Base-by-base conservation (phyloP, 2,329 filamentous ascomycete genomes). In the Corinectria fuckeliana region DNA sequence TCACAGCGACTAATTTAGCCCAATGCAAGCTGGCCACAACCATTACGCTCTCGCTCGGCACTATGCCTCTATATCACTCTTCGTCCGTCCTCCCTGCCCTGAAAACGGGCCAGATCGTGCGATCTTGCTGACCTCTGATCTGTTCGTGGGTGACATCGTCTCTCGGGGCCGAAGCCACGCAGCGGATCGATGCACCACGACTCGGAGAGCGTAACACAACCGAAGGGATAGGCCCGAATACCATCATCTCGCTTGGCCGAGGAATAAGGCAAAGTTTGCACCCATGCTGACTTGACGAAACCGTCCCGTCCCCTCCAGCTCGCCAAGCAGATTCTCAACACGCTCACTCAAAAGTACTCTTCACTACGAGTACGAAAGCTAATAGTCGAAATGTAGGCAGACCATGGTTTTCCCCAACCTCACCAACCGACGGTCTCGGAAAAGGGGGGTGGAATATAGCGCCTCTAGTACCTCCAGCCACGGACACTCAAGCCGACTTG, bases 381-480 rank as follows among this genome's bases (percentile, higher is more conserved):
- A 28, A 23, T 18, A 26, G 53, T 61, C 54, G 57, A 66, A 50
- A 89, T 92, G 87, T 91, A 87, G 87, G 83, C 82, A 78, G 42
- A 66, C 85, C 86, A 94, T 93, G 91, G 90, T 94, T 94, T 86
- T 88, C 91, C 90, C 88, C 86, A 90, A 89, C 91, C 86, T 94
- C 91, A 96, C 80, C 69, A 85, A 88, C 90, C 91, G 82, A 96
- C 88, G 91, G 90, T 86, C 91, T 95, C 85, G 87, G 91, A 85
- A 87, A 92, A 92, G 85, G 87, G 91, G 88, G 80, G 82, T 88
- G 91, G 90, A 94, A 94, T 94, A 93, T 93, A 87, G 88, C 85
- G 85, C 84, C 88, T 82, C 81, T 81, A 78, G 79, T 78, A 76
- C 66, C 67, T 77, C 75, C 75, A 79, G 80, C 80, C 80, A 81